phyloP scores from a whole-genome alignment of 1,284 basidiomycete genomes.

The Trichosporon ovoides region DNA sequence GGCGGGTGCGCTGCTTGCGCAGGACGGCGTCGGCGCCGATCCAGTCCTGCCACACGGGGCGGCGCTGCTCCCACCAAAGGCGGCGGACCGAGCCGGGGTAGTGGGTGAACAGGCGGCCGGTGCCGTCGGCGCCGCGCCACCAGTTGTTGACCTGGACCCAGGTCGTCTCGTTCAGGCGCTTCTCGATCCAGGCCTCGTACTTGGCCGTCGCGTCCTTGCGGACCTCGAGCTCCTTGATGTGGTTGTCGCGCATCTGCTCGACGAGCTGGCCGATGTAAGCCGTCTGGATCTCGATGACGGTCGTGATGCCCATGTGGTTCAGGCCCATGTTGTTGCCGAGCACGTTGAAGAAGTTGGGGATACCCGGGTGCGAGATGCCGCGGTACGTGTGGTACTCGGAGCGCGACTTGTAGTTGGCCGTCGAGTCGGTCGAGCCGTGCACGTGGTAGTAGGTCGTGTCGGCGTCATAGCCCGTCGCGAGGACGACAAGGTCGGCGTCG shows the following conservation, averaged over 20 bases:
- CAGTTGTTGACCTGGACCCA: slow-evolving; percentile 20
- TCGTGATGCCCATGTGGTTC: slow-evolving; percentile 20
- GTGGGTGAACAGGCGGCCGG: slow-evolving; percentile 21
- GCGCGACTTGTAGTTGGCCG: slow-evolving; percentile 14
- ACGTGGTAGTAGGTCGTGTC: slow-evolving; percentile 19
- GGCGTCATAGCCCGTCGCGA: slow-evolving; percentile 21
- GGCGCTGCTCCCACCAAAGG: slow-evolving; percentile 18
- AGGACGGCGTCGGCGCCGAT: slow-evolving; percentile 18
- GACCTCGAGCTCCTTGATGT: slow-evolving; percentile 18
- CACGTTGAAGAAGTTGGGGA: slow-evolving; percentile 33
- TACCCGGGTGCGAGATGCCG: slow-evolving; percentile 16
- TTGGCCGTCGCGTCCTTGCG: slow-evolving; percentile 15
- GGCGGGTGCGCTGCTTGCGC: slow-evolving; percentile 9
- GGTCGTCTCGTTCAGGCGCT: slow-evolving; percentile 16
- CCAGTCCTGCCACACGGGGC: slow-evolving; percentile 19
- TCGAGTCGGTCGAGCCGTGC: slow-evolving; percentile 15
- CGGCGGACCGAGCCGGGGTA: slow-evolving; percentile 16
- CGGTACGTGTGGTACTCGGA: slow-evolving; percentile 8
- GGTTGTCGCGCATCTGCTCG: slow-evolving; percentile 16
- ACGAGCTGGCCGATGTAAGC: slow-evolving; percentile 18
- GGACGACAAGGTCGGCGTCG: slow-evolving; percentile 19
- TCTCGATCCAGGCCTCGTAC: slow-evolving; percentile 17
- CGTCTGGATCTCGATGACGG: slow-evolving; percentile 19
- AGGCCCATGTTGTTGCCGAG: slow-evolving; percentile 32
- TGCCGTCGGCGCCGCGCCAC: slow-evolving; percentile 20